A percentile compares a stretch with the other conserved stretches of the same genome.
These are phyloP conservation scores for Brachypodium distachyon DNA, from an alignment of 202 grass and related monocot genomes.

Conservation along the genomic window DNA sequence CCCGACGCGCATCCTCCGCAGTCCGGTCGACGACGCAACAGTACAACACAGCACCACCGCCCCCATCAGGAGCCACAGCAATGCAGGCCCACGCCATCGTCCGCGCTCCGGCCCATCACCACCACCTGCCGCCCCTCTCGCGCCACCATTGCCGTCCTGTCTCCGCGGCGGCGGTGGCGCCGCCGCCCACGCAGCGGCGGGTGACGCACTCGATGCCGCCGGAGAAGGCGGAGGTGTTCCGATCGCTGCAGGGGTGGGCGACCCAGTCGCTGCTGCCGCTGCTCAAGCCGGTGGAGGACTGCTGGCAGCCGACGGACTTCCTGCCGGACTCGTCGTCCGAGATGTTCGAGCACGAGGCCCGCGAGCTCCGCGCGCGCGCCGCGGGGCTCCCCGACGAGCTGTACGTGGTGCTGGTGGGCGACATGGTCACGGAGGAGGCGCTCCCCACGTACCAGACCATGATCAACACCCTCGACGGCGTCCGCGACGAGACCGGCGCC, in stretches of 20 bases:
- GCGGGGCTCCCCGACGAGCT: conserved; percentile 57
- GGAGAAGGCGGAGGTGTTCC: conserved; percentile 81
- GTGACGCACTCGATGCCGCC: conserved; percentile 75
- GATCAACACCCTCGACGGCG: conserved; percentile 81
- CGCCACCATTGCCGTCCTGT: conserved; percentile 30
- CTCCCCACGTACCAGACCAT: conserved; percentile 91
- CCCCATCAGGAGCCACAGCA: neutral
- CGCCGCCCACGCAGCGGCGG: neutral
- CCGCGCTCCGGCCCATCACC: neutral
- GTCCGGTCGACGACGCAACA: neutral
- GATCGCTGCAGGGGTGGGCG: conserved; percentile 70
- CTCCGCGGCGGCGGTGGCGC: neutral
- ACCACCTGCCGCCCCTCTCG: neutral
- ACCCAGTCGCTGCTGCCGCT: conserved; percentile 48
- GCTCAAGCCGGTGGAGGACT: conserved; percentile 67
- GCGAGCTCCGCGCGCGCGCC: conserved; percentile 50
- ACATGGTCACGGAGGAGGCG: conserved; percentile 93
- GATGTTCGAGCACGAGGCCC: conserved; percentile 46
- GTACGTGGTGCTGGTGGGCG: conserved; percentile 69
- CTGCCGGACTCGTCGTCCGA: conserved; percentile 55
- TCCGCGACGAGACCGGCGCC: conserved; percentile 75
- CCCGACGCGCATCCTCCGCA: neutral
- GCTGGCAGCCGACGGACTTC: conserved; percentile 78
- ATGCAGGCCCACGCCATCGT: conserved; percentile 37
- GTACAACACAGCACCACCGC: neutral